Evolutionary conservation across 371 early-diverging fungal genomes (phyloP), one percentile per base, ranked within the genome.

Genomic region (Entomophthora muscae): DNA sequence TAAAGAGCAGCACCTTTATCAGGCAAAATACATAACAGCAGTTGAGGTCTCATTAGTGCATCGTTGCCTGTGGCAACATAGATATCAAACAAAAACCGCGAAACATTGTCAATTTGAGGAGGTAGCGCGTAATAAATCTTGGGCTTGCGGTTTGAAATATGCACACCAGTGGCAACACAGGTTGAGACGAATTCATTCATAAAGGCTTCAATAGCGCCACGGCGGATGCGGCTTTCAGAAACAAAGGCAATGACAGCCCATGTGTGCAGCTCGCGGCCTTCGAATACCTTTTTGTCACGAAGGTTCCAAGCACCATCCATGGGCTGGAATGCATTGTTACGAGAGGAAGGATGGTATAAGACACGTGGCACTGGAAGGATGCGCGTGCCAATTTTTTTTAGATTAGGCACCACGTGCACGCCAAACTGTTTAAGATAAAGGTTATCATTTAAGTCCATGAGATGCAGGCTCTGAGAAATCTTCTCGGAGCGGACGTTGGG

Each of bases 221-320:
- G 57, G 7, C 70, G 68, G 0, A 77, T 32, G 2, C 70, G 64
- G 22, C 10, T 10, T 42, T 42, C 70, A 53, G 83, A 78, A 42
- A 17, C 70, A 56, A 83, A 79, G 57, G 80, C 78, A 3, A 91
- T 78, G 24, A 94, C 88, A 29, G 79, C 78, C 93, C 92, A 92
- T 26, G 85, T 83, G 22, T 80, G 75, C 26, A 92, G 78, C 23
- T 77, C 79, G 10, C 79, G 83, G 31, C 89, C 89, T 31, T 77
- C 75, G 30, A 76, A 80, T 1, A 89, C 79, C 72, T 83, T 85
- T 75, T 89, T 89, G 65, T 84, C 86, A 60, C 83, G 77, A 66
- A 95, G 74, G 70, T 93, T 91, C 95, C 95, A 94, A 2, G 85
- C 83, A 29, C 94, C 96, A 67, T 78, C 79, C 21, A 72, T 68